A percentile compares a stretch with the other conserved stretches of the same genome.
phyloP scores from a whole-genome alignment of 106 monocot species.

The Apostasia ramifera region DNA sequence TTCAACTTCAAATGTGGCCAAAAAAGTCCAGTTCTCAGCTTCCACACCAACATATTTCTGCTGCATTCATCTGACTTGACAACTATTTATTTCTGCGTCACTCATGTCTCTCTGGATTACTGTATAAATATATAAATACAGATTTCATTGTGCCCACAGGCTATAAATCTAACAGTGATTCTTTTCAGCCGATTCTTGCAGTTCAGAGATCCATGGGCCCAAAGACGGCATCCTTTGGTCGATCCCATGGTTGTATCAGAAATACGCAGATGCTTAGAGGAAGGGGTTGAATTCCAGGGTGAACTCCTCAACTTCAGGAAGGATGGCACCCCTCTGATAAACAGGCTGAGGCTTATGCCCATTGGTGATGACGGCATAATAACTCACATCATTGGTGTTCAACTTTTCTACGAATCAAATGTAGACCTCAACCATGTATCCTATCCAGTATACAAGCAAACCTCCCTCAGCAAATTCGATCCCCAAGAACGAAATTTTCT shows the following conservation, averaged over 20 bases:
- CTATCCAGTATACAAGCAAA: conserved; percentile 79
- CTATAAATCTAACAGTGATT: background rate
- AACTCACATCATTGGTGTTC: conserved; percentile 82
- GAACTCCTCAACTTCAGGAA: conserved; percentile 88
- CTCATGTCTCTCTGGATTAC: background rate
- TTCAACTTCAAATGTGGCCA: too few species aligned
- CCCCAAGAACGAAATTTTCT: conserved; percentile 10
- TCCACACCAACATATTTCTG: too few species aligned
- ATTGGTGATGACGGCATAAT: conserved; percentile 68
- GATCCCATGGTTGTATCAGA: conserved; percentile 85
- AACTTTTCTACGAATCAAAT: conserved; percentile 65
- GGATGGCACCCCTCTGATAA: conserved; percentile 82
- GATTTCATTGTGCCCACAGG: background rate
- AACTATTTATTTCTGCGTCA: too few species aligned
- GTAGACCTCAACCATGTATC: conserved; percentile 54
- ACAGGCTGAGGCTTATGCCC: conserved; percentile 61
- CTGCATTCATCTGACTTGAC: too few species aligned
- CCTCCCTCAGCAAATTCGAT: conserved; percentile 22
- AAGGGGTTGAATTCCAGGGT: conserved; percentile 77
- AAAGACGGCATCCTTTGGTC: conserved; percentile 82
- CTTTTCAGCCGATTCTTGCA: conserved; percentile 86
- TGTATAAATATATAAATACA: too few species aligned
- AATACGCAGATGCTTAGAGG: conserved; percentile 59
- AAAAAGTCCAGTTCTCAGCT: too few species aligned
- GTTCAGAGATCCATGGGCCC: conserved; percentile 76